Conservation (phyloP, 116 monocot species). For the Trichopus zeylanicus region DNA sequence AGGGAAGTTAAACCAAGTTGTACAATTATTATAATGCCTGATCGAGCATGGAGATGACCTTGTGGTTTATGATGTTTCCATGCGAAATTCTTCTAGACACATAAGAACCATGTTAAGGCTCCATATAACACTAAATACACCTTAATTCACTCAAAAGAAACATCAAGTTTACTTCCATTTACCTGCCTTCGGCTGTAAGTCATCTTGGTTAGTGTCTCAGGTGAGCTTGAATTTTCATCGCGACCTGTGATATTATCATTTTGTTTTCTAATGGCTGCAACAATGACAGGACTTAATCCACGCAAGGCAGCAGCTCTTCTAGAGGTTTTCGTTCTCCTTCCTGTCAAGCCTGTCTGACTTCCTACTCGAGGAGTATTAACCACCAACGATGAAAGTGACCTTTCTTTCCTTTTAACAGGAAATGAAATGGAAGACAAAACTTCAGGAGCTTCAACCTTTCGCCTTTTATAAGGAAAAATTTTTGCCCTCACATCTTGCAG, state of each 20-base stretch:
- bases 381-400: slow-evolving; percentile 93
- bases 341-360: slow-evolving; percentile 53
- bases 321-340: slow-evolving; percentile 72
- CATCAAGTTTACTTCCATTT: slow-evolving; percentile 10
- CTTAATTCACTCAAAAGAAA: not conserved
- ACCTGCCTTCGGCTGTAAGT: slow-evolving; percentile 54
- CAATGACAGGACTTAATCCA: slow-evolving; percentile 24
- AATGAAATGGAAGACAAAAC: slow-evolving; percentile 39
- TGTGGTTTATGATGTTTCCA: not conserved
- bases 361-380: slow-evolving; percentile 73
- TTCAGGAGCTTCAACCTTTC: slow-evolving; percentile 63
- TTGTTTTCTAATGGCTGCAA: slow-evolving; percentile 39
- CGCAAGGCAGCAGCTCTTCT: slow-evolving; percentile 42
- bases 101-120: not conserved
- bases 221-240: slow-evolving; percentile 34
- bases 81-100: not conserved
- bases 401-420: slow-evolving; percentile 88
- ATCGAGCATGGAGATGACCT: not conserved
- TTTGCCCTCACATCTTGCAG: slow-evolving; percentile 89
- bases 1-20: not conserved
- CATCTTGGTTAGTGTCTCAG: slow-evolving; percentile 34
- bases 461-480: slow-evolving; percentile 77
- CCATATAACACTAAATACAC: not conserved
- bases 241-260: slow-evolving; percentile 23
- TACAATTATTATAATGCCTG: not conserved